phyloP scores from a whole-genome alignment of 805 yeast species.

The Brettanomyces sp. region DNA sequence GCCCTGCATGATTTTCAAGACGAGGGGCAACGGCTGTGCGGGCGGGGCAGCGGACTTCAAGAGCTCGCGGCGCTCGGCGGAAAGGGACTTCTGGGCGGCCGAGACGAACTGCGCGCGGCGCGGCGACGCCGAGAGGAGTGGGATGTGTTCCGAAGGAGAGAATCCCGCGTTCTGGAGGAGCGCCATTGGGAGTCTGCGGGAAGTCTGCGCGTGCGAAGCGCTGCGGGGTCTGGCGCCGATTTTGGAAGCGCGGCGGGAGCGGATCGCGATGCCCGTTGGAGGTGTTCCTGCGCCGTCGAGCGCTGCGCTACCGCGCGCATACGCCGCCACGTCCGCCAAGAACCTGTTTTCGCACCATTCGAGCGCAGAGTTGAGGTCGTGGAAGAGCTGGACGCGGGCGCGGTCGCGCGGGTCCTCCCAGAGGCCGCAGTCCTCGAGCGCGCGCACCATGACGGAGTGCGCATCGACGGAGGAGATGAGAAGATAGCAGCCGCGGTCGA shows the following conservation, averaged over 20 bases:
- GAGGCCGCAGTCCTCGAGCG: constrained; percentile 76
- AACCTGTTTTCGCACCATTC: constrained; percentile 97
- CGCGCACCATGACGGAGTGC: constrained; percentile 54
- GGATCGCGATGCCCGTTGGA: not conserved
- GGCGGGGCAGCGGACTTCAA: constrained; percentile 8
- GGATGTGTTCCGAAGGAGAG: constrained; percentile 1
- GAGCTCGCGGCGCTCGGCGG: constrained; percentile 22
- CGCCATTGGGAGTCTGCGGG: constrained; percentile 7
- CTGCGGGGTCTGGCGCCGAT: too few relatives aligned
- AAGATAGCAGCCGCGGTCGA: constrained; percentile 59
- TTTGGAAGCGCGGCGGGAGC: not conserved
- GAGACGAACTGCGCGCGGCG: constrained; percentile 42
- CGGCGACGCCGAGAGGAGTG: constrained; percentile 28
- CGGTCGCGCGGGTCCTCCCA: constrained; percentile 44
- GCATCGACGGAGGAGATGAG: constrained; percentile 71
- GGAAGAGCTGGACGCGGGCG: constrained; percentile 52
- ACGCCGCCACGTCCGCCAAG: constrained; percentile 47
- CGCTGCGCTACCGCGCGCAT: not conserved
- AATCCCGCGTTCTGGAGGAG: constrained; percentile 8
- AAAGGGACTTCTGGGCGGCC: constrained; percentile 39
- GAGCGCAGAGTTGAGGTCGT: constrained; percentile 73
- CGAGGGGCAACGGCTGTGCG: constrained; percentile 45
- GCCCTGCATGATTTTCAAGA: constrained; percentile 58
- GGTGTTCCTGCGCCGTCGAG: not conserved
- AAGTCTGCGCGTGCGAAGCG: too few relatives aligned